Conservation (phyloP, 2,329 filamentous ascomycete species). For the Fusarium camptoceras region DNA sequence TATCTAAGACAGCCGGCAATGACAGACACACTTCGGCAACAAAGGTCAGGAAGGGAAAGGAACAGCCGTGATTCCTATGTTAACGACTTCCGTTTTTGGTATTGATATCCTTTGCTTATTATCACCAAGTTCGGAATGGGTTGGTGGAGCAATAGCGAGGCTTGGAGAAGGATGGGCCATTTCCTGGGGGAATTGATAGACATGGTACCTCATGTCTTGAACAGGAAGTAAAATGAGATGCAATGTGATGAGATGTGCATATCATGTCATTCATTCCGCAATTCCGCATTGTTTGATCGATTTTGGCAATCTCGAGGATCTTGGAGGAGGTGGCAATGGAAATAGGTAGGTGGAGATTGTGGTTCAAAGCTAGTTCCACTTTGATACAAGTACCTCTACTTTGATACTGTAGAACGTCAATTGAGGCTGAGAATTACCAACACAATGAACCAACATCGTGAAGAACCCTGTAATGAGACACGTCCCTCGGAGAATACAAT, state of each 20-base stretch:
- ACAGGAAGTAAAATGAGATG: not conserved
- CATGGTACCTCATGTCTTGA: not conserved
- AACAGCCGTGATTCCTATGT: slow-evolving; percentile 5
- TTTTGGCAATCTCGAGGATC: not conserved
- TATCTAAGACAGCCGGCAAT: not conserved
- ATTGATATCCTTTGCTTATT: slow-evolving; percentile 27
- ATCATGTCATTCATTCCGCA: not conserved
- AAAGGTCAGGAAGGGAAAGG: not conserved
- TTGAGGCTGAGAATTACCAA: not conserved
- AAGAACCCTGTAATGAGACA: not conserved
- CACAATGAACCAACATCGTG: not conserved
- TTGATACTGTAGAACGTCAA: not conserved
- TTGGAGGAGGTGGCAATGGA: slow-evolving; percentile 1
- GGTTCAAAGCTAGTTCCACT: slow-evolving; percentile 3
- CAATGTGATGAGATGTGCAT: not conserved
- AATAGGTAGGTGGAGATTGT: not conserved
- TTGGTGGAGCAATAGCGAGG: slow-evolving; percentile 14
- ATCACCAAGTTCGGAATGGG: slow-evolving; percentile 17
- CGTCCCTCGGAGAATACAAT: not conserved
- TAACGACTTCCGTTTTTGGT: slow-evolving; percentile 12
- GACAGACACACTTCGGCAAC: not conserved
- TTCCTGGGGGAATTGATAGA: not conserved
- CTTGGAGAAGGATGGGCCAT: not conserved
- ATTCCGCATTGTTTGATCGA: not conserved
- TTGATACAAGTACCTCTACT: not conserved